Percentiles rank a stretch among this genome's conserved stretches.
Evolutionary conservation across 83 land plant species (phyloP).

Genomic region (Diphasiastrum complanatum): DNA sequence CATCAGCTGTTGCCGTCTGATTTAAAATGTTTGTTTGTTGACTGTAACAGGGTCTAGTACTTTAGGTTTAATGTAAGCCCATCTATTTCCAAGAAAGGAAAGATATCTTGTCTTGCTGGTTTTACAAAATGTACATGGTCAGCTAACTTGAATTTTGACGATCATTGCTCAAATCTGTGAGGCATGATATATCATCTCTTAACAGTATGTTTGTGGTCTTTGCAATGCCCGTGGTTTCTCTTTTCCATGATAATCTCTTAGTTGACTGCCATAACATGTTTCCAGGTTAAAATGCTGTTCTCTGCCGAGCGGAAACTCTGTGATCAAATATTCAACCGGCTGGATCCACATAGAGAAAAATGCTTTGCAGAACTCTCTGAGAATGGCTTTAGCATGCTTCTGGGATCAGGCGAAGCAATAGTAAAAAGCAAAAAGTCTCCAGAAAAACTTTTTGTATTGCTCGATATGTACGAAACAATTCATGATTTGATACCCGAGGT

Average conservation of each 20-base stretch:
- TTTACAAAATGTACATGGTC: too few relatives aligned
- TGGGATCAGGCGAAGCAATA: constrained; percentile 60
- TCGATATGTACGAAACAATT: constrained; percentile 47
- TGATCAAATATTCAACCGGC: constrained; percentile 42
- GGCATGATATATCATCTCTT: neutral
- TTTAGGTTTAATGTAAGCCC: too few relatives aligned
- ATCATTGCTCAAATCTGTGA: too few relatives aligned
- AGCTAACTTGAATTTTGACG: too few relatives aligned
- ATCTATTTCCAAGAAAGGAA: too few relatives aligned
- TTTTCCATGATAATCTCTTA: neutral
- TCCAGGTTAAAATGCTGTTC: constrained; percentile 44
- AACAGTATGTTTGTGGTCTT: neutral
- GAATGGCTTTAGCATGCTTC: constrained; percentile 42
- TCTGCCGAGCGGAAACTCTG: constrained; percentile 43
- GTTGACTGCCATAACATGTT: neutral
- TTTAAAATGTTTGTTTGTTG: too few relatives aligned
- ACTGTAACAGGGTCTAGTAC: too few relatives aligned
- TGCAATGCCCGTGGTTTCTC: neutral
- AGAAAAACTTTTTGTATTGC: constrained; percentile 12
- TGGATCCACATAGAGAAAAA: constrained; percentile 35
- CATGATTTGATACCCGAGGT: constrained; percentile 64
- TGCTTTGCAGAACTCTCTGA: constrained; percentile 52
- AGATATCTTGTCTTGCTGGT: too few relatives aligned
- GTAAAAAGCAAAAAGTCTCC: constrained; percentile 28
- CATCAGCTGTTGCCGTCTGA: too few relatives aligned